A percentile compares a stretch with the other conserved stretches of the same genome.
Evolutionary conservation across 2,329 filamentous ascomycete genomes (phyloP).

Genomic region (Trichoderma sp.): DNA sequence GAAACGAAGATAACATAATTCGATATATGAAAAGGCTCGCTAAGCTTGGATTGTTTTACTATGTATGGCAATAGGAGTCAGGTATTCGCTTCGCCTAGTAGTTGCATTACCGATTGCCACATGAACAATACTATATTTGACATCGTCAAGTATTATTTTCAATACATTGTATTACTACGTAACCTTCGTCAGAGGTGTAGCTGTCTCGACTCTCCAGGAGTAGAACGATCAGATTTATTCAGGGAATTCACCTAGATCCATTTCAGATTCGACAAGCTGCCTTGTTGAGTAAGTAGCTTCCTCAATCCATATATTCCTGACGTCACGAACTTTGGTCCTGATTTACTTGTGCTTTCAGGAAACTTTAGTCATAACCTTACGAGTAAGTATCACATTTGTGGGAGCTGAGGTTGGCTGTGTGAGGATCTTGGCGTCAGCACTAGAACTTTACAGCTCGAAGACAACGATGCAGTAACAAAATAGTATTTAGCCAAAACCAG

Average conservation of each 20-base stretch:
- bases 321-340: not conserved
- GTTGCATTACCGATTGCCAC: too few relatives aligned
- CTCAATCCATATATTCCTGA: not conserved
- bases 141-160: too few relatives aligned
- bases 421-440: not conserved
- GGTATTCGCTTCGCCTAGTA: too few relatives aligned
- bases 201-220: not conserved
- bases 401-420: not conserved
- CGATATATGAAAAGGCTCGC: not conserved
- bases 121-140: too few relatives aligned
- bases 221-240: not conserved
- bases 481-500: not conserved
- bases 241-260: not conserved
- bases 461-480: not conserved
- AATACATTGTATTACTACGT: too few relatives aligned
- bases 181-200: not conserved
- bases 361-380: not conserved
- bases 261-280: not conserved
- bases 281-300: not conserved
- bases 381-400: not conserved
- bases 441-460: not conserved
- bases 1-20: too few relatives aligned
- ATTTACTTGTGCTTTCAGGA: too few relatives aligned
- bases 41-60: not conserved
- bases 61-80: too few relatives aligned